These are phyloP conservation scores for Candolleomyces efflorescens DNA, from an alignment of 768 basidiomycete genomes.

Conservation along the genomic window DNA sequence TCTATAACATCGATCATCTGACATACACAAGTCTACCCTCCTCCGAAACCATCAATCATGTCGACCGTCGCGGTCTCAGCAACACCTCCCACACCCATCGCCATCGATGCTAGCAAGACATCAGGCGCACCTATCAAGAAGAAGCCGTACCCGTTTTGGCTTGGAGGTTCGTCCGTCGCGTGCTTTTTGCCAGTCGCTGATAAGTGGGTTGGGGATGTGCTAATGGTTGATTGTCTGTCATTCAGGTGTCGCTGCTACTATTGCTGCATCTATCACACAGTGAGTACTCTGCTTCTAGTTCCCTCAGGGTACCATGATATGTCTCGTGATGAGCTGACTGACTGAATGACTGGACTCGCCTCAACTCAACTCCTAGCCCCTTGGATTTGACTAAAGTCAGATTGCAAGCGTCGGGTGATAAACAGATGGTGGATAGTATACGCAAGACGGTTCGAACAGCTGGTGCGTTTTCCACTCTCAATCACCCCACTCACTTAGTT, in stretches of 20 bases:
- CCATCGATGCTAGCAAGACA: constrained; percentile 7
- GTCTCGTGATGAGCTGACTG: not conserved
- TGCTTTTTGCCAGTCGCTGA: not conserved
- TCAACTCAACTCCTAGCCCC: constrained; percentile 46
- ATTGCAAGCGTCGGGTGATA: constrained; percentile 88
- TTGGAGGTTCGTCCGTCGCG: constrained; percentile 55
- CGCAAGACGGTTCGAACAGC: constrained; percentile 79
- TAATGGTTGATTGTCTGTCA: not conserved
- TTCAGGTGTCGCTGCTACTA: constrained; percentile 74
- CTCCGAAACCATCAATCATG: constrained; percentile 4
- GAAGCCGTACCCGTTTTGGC: constrained; percentile 81
- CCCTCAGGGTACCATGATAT: constrained; percentile 18
- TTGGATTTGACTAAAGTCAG: constrained; percentile 90
- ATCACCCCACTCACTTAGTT: too few species aligned
- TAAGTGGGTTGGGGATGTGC: not conserved
- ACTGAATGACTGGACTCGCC: not conserved
- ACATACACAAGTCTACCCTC: too few species aligned
- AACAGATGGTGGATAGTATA: constrained; percentile 81
- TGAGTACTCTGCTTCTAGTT: constrained; percentile 23
- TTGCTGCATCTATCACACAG: constrained; percentile 88
- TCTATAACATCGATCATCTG: not conserved
- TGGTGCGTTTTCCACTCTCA: too few species aligned
- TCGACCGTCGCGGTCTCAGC: constrained; percentile 3
- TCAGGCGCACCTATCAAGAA: constrained; percentile 48
- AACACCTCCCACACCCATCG: constrained; percentile 7